Conservation (phyloP, 1,284 basidiomycete species). For the Phenoliferia sp. region DNA sequence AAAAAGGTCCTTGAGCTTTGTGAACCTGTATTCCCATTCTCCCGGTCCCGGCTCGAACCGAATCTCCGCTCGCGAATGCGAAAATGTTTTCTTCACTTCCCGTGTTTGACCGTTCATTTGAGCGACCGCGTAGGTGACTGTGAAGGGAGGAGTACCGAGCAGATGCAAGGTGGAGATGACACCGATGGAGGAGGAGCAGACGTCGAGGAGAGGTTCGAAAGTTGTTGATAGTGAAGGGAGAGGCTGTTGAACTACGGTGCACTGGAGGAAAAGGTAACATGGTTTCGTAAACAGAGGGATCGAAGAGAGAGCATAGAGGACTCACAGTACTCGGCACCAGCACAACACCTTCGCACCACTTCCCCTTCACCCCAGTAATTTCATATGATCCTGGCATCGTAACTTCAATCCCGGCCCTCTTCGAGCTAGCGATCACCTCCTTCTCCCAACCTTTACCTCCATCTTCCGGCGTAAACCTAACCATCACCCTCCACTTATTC, state of each 20-base stretch:
- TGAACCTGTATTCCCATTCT: constrained; percentile 80
- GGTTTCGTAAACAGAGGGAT: constrained; percentile 7
- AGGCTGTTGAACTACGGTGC: constrained; percentile 33
- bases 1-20: constrained; percentile 72
- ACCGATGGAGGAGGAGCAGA: constrained; percentile 87
- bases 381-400: constrained; percentile 76
- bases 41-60: constrained; percentile 81
- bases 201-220: constrained; percentile 78
- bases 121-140: constrained; percentile 57
- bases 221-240: constrained; percentile 54
- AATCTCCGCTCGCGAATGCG: constrained; percentile 72
- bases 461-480: constrained; percentile 52
- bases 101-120: constrained; percentile 50
- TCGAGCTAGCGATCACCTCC: constrained; percentile 52
- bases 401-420: constrained; percentile 52
- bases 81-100: no score
- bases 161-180: constrained; percentile 80
- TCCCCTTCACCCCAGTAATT: constrained; percentile 66
- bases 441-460: constrained; percentile 61
- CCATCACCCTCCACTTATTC: constrained; percentile 61
- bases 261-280: constrained; percentile 48
- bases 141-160: constrained; percentile 85
- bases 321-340: constrained; percentile 61
- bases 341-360: constrained; percentile 71
- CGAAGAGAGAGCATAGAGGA: background rate